phyloP scores from a whole-genome alignment of 345 rosid genomes.

The Salix suchowensis region DNA sequence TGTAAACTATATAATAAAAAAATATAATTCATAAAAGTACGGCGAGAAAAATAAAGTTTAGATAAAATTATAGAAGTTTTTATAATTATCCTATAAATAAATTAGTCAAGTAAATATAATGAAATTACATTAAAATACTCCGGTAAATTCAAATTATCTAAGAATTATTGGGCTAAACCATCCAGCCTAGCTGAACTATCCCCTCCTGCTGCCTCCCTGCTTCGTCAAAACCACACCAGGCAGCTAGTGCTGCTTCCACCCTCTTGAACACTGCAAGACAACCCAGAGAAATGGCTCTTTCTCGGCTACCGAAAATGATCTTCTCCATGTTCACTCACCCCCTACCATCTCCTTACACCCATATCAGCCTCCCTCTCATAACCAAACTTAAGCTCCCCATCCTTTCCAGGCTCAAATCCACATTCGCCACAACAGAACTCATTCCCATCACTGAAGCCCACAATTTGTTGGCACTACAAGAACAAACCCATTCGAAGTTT shows the following conservation, averaged over 20 bases:
- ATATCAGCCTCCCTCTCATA: constrained; percentile 18
- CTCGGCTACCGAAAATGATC: constrained; percentile 38
- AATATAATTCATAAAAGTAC: no score
- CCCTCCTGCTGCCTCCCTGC: no score
- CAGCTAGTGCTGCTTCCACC: not conserved
- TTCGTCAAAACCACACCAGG: no score
- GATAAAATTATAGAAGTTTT: no score
- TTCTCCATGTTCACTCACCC: constrained; percentile 32
- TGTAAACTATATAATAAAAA: no score
- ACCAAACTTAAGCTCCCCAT: constrained; percentile 28
- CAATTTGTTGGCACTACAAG: not conserved
- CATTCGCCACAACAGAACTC: constrained; percentile 44
- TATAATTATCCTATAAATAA: no score
- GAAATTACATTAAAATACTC: no score
- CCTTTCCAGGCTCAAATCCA: constrained; percentile 33
- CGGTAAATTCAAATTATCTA: no score
- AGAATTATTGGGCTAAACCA: no score
- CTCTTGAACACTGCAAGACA: not conserved
- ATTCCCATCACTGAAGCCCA: constrained; percentile 34
- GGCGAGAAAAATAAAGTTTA: no score
- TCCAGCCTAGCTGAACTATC: no score
- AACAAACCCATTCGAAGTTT: constrained; percentile 27
- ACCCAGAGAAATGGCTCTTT: not conserved
- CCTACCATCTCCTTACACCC: constrained; percentile 19
- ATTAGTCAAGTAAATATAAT: no score